Percentiles rank a stretch among this genome's conserved stretches.
Evolutionary conservation across 192 early-diverging fungal genomes (phyloP).

Genomic region (Backusella circina): DNA sequence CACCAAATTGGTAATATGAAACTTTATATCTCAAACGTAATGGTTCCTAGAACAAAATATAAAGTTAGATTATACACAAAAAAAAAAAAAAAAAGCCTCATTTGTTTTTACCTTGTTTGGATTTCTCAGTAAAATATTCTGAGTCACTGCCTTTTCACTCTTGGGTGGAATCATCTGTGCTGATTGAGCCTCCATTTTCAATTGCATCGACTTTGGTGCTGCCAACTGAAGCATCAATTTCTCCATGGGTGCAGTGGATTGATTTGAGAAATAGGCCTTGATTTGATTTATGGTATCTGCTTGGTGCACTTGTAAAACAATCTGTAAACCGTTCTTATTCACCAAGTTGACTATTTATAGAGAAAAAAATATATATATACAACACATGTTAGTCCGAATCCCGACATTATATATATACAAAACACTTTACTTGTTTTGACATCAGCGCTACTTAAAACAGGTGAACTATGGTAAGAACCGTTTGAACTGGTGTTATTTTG

Average conservation of each 20-base stretch:
- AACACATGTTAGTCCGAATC: not conserved
- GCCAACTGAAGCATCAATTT: constrained; percentile 40
- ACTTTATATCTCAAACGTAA: constrained; percentile 43
- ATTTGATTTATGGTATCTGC: constrained; percentile 1
- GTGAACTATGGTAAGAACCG: not conserved
- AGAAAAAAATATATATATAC: too few relatives aligned
- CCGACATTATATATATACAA: not conserved
- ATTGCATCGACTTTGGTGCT: constrained; percentile 38
- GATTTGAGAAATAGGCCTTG: constrained; percentile 42
- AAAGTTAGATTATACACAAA: not conserved
- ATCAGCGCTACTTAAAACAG: not conserved
- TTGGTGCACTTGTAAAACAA: constrained; percentile 29
- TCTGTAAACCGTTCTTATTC: constrained; percentile 44
- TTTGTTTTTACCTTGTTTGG: constrained; percentile 5
- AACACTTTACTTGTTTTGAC: not conserved
- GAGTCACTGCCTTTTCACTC: constrained; percentile 29
- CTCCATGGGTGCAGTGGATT: constrained; percentile 36
- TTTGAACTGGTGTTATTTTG: not conserved
- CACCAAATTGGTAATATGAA: constrained; percentile 37
- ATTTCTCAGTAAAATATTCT: constrained; percentile 32
- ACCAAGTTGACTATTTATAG: constrained; percentile 20
- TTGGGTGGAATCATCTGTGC: constrained; percentile 35
- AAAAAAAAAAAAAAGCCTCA: not conserved
- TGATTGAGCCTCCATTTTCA: constrained; percentile 40
- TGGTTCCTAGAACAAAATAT: not conserved